Evolutionary conservation across 148 eudicot genomes (phyloP).

Genomic region (Polygonum aviculare): DNA sequence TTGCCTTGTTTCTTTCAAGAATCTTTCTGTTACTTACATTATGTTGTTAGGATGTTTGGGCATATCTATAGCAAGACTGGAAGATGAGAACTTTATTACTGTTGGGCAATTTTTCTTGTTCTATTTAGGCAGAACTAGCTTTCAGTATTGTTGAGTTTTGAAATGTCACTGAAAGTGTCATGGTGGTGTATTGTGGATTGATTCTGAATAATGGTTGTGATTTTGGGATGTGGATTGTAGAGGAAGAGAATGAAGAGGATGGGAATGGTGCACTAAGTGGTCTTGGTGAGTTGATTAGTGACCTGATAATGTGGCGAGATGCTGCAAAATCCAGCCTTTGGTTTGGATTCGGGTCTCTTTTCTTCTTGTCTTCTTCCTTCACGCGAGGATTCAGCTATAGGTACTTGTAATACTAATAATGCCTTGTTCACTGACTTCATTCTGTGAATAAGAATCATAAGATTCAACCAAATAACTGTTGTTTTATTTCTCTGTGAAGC

Average conservation of each 20-base stretch:
- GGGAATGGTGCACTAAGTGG: constrained; percentile 34
- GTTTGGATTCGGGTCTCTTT: constrained; percentile 92
- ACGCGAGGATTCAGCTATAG: constrained; percentile 58
- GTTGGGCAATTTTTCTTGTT: not conserved
- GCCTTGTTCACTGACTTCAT: not conserved
- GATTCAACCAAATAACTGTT: not conserved
- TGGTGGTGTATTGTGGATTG: not conserved
- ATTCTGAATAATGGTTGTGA: not conserved
- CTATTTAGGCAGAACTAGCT: not conserved
- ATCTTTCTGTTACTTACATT: constrained; percentile 3
- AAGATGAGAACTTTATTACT: not conserved
- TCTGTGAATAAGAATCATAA: not conserved
- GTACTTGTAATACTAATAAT: constrained; percentile 18
- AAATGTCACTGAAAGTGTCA: not conserved
- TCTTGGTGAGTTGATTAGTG: constrained; percentile 43
- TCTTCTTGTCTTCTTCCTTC: constrained; percentile 77
- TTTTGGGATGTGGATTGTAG: constrained; percentile 20
- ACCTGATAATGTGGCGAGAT: constrained; percentile 83
- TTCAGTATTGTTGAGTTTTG: not conserved
- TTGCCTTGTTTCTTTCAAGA: not conserved
- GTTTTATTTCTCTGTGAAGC: constrained; percentile 29
- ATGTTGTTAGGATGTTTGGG: not conserved
- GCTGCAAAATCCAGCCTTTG: constrained; percentile 87
- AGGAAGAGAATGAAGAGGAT: constrained; percentile 31
- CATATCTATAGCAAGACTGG: not conserved